phyloP scores from a whole-genome alignment of 2,329 filamentous ascomycete genomes.

The Trichophyton mentagrophytes region DNA sequence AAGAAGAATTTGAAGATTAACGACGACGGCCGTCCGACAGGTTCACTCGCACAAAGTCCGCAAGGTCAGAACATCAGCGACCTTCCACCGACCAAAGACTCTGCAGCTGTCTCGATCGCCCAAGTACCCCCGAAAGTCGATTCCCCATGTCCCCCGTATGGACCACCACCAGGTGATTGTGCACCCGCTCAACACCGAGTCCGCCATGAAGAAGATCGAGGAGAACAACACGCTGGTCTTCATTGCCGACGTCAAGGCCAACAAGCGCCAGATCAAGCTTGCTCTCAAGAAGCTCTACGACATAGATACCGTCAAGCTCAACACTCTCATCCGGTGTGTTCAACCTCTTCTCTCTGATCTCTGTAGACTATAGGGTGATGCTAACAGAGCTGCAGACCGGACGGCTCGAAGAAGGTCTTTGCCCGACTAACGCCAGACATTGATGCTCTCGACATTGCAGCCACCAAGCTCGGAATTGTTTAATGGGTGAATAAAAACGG shows the following conservation, averaged over 20 bases:
- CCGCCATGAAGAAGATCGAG: slow-evolving; percentile 99
- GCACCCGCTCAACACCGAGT: slow-evolving; percentile 98
- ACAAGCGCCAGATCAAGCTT: slow-evolving; percentile 99
- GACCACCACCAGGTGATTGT: slow-evolving; percentile 97
- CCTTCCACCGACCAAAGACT: slow-evolving; percentile 97
- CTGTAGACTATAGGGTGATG: neutral
- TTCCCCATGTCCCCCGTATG: slow-evolving; percentile 78
- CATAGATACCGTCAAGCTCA: slow-evolving; percentile 96
- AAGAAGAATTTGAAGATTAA: neutral
- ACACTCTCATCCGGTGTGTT: slow-evolving; percentile 88
- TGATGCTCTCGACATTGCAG: slow-evolving; percentile 96
- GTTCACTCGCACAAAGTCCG: slow-evolving; percentile 70
- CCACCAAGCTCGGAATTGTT: slow-evolving; percentile 96
- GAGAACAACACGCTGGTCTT: slow-evolving; percentile 99
- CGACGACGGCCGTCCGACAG: slow-evolving; percentile 27
- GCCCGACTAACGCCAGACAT: slow-evolving; percentile 90
- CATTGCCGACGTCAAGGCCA: slow-evolving; percentile 92
- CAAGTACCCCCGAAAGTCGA: slow-evolving; percentile 94
- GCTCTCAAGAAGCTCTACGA: slow-evolving; percentile 99
- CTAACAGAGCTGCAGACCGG: slow-evolving; percentile 48
- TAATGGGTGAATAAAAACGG: slow-evolving; percentile 36
- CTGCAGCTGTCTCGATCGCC: slow-evolving; percentile 78
- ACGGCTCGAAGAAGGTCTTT: slow-evolving; percentile 98
- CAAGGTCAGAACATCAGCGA: slow-evolving; percentile 85
- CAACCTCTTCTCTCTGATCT: slow-evolving; percentile 3